phyloP scores from a whole-genome alignment of 805 yeast genomes.

The Kodamaea laetipori region DNA sequence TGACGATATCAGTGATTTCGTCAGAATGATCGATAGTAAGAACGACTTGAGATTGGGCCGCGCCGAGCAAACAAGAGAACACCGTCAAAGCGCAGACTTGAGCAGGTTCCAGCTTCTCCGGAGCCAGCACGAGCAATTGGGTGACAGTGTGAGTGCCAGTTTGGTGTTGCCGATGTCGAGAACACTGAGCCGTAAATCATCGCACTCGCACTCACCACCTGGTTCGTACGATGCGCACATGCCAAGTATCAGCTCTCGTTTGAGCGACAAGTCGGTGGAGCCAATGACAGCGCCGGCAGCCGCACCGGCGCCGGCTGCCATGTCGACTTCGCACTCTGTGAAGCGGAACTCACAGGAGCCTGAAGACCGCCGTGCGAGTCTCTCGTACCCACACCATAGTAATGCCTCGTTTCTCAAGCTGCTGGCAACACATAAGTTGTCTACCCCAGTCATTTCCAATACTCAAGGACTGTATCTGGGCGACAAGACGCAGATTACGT shows the following conservation, averaged over 20 bases:
- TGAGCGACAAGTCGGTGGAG: conserved; percentile 24
- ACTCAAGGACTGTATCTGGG: conserved; percentile 23
- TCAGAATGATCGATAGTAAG: conserved; percentile 67
- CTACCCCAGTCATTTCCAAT: conserved; percentile 27
- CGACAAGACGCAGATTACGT: conserved; percentile 2
- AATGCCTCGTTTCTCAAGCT: conserved; percentile 23
- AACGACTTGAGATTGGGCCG: conserved; percentile 44
- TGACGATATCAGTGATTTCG: conserved; percentile 69
- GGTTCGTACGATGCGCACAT: conserved; percentile 31
- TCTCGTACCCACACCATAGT: conserved; percentile 10
- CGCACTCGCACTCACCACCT: conserved; percentile 37
- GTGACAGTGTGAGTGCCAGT: conserved; percentile 59
- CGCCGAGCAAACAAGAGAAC: not conserved
- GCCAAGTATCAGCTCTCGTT: conserved; percentile 37
- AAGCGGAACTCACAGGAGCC: conserved; percentile 3
- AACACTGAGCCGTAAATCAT: conserved; percentile 31
- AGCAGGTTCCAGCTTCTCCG: conserved; percentile 53
- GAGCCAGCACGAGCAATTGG: conserved; percentile 53
- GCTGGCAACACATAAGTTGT: conserved; percentile 17
- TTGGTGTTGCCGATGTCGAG: conserved; percentile 35
- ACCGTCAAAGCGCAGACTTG: conserved; percentile 36
- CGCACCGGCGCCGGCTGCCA: too few relatives aligned
- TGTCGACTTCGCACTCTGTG: too few relatives aligned
- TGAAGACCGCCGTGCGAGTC: conserved; percentile 11
- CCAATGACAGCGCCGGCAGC: too few relatives aligned